These are phyloP conservation scores for Rhynchosporium secalis DNA, from an alignment of 2,329 filamentous ascomycete genomes.

Conservation along the genomic window DNA sequence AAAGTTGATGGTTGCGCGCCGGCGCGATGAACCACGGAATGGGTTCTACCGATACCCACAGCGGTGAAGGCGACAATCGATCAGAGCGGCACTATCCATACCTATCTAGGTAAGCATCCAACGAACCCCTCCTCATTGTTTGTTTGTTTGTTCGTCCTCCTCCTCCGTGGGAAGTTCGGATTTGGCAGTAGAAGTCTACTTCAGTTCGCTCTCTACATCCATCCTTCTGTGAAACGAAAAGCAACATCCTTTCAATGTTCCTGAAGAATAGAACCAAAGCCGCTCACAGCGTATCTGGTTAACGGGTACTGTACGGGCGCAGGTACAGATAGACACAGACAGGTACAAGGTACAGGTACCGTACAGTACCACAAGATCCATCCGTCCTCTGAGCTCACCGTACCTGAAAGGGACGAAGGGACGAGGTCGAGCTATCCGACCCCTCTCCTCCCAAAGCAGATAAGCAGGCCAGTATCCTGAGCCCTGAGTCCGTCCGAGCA, in stretches of 20 bases:
- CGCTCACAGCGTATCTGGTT: too few species aligned
- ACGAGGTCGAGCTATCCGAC: background rate
- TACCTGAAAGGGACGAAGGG: slow-evolving; percentile 1
- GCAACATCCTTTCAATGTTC: too few species aligned
- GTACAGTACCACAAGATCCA: background rate
- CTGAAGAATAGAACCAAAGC: too few species aligned
- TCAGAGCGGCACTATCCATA: background rate
- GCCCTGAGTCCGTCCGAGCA: background rate
- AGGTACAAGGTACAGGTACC: background rate
- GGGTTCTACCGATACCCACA: too few species aligned
- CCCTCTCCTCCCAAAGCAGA: slow-evolving; percentile 6
- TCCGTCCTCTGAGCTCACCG: background rate
- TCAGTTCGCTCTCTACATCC: too few species aligned
- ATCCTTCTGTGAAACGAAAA: slow-evolving; percentile 1
- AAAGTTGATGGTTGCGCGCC: slow-evolving; percentile 1
- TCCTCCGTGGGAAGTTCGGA: background rate
- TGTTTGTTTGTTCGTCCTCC: background rate
- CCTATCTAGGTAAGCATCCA: background rate
- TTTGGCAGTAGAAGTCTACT: too few species aligned
- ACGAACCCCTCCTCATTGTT: slow-evolving; percentile 1
- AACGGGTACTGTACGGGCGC: too few species aligned
- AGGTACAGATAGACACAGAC: too few species aligned
- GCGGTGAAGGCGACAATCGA: background rate
- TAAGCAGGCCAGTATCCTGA: too few species aligned
- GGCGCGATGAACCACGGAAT: background rate